Evolutionary conservation across 2,329 filamentous ascomycete genomes (phyloP).

Genomic region (Colletotrichum gloeosporioides): DNA sequence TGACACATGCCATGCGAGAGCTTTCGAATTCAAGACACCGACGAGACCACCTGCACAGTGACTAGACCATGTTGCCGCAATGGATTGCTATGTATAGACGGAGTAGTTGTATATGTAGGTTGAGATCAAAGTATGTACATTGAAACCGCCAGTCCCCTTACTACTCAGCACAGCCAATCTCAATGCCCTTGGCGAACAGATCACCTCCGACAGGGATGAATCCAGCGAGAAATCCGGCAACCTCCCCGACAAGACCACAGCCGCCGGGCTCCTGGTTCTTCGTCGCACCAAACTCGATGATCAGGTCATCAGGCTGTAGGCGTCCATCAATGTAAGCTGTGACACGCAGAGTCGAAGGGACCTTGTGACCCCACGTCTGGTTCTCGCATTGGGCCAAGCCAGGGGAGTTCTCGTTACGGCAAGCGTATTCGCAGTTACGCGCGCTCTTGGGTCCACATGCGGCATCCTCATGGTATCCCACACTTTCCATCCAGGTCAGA

Average conservation of each 20-base stretch:
- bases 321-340: constrained; percentile 20
- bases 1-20: neutral
- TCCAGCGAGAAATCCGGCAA: constrained; percentile 12
- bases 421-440: neutral
- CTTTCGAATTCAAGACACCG: neutral
- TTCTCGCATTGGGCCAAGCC: constrained; percentile 17
- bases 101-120: neutral
- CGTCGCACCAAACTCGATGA: constrained; percentile 12
- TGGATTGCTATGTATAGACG: neutral
- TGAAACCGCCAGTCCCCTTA: neutral
- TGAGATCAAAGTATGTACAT: neutral
- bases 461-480: neutral
- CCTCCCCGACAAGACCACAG: constrained; percentile 9
- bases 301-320: constrained; percentile 20
- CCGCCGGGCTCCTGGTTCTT: constrained; percentile 4
- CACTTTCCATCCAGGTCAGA: constrained; percentile 18
- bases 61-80: neutral
- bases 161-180: constrained; percentile 5
- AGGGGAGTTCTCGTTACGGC: constrained; percentile 11
- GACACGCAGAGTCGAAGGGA: constrained; percentile 19
- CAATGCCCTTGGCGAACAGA: constrained; percentile 14
- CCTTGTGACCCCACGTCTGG: constrained; percentile 18
- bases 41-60: neutral
- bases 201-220: constrained; percentile 14
- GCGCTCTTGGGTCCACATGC: constrained; percentile 8